Conservation (phyloP, 108 stramenopile species). For the Discostella stelligeroides region DNA sequence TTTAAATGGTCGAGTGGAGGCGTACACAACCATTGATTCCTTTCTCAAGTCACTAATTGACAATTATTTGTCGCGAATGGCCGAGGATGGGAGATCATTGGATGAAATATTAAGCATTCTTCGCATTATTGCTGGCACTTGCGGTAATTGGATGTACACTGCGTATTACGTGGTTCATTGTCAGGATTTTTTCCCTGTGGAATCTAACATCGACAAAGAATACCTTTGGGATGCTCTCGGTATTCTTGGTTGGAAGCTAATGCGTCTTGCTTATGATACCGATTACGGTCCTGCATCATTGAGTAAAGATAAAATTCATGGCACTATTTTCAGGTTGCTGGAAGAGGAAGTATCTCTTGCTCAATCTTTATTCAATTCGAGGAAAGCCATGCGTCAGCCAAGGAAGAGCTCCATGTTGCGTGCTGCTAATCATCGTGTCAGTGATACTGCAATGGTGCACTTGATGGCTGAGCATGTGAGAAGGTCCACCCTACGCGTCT, state of each 20-base stretch:
- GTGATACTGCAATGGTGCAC: too few relatives aligned
- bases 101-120: conserved; percentile 10
- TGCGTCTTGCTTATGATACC: conserved; percentile 20
- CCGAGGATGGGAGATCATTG: conserved; percentile 17
- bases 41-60: conserved; percentile 27
- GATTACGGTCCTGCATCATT: conserved; percentile 7
- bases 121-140: conserved; percentile 32
- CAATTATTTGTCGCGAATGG: conserved; percentile 21
- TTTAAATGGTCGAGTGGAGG: conserved; percentile 9
- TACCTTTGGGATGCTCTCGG: conserved; percentile 16
- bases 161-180: conserved; percentile 13
- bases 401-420: too few relatives aligned
- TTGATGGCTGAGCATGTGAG: too few relatives aligned
- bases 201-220: conserved; percentile 2
- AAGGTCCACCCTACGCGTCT: too few relatives aligned
- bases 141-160: conserved; percentile 29
- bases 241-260: conserved; percentile 27
- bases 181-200: too few relatives aligned
- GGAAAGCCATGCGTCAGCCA: too few relatives aligned
- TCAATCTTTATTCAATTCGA: too few relatives aligned
- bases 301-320: not conserved
- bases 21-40: not conserved
- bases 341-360: too few relatives aligned
- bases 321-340: too few relatives aligned
- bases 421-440: too few relatives aligned